Percentiles rank a stretch among this genome's conserved stretches.
Evolutionary conservation across 768 basidiomycete species (phyloP).

Genomic region (Lepiota brunneoincarnata): DNA sequence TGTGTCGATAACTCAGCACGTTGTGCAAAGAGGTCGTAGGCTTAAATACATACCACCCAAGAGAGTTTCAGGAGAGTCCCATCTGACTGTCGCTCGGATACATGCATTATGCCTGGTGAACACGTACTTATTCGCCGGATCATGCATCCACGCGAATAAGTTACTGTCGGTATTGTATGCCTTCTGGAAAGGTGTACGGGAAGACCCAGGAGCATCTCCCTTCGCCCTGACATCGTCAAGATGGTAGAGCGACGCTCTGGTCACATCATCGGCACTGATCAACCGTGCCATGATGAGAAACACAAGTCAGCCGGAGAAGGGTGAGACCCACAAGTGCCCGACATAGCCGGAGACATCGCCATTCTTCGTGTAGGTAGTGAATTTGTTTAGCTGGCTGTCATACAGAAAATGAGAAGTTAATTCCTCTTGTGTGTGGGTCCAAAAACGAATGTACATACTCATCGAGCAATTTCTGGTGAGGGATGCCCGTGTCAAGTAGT

Average conservation of each 20-base stretch:
- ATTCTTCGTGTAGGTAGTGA: not conserved
- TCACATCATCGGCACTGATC: conserved; percentile 2
- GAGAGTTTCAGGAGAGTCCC: conserved; percentile 2
- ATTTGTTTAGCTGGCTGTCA: conserved; percentile 7
- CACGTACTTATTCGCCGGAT: conserved; percentile 5
- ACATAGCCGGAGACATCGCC: conserved; percentile 6
- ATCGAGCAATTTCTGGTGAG: not conserved
- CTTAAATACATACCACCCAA: not conserved
- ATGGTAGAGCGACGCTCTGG: conserved; percentile 5
- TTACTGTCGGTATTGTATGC: not conserved
- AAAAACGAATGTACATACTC: not conserved
- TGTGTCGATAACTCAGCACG: conserved; percentile 20
- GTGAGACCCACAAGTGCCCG: conserved; percentile 6
- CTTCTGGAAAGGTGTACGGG: conserved; percentile 6
- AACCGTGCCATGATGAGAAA: not conserved
- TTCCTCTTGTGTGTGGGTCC: not conserved
- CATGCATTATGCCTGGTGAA: conserved; percentile 8
- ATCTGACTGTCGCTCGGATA: conserved; percentile 6
- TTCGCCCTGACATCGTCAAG: conserved; percentile 4
- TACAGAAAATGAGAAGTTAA: not conserved
- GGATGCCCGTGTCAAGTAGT: conserved; percentile 12
- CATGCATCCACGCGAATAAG: conserved; percentile 8
- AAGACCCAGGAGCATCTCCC: not conserved
- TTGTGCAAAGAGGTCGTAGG: too few relatives aligned
- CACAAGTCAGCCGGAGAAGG: not conserved